Evolutionary conservation across 1,284 basidiomycete species (phyloP).

Genomic region (Cutaneotrichosporon curvatum): DNA sequence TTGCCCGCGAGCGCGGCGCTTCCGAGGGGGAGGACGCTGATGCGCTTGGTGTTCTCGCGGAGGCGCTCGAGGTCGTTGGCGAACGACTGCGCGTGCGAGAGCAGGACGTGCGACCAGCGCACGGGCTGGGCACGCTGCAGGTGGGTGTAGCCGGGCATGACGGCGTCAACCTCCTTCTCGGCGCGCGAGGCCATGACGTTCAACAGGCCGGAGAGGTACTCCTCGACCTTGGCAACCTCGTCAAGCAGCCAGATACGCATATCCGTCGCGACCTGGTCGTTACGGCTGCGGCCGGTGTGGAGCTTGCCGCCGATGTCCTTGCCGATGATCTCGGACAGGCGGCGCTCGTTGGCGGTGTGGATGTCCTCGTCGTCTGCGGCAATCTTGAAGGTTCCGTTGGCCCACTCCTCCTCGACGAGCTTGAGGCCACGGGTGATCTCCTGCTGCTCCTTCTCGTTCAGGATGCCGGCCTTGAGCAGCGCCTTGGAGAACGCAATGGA

Average conservation of each 20-base stretch:
- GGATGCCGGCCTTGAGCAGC: slow-evolving; percentile 67
- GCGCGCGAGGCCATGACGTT: slow-evolving; percentile 84
- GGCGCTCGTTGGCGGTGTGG: slow-evolving; percentile 97
- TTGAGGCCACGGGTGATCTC: slow-evolving; percentile 73
- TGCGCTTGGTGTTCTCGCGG: slow-evolving; percentile 69
- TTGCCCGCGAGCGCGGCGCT: slow-evolving; percentile 94
- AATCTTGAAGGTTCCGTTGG: slow-evolving; percentile 63
- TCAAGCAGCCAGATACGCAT: slow-evolving; percentile 93
- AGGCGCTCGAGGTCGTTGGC: slow-evolving; percentile 79
- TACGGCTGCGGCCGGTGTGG: slow-evolving; percentile 91
- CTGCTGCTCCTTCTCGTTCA: slow-evolving; percentile 65
- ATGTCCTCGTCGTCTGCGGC: slow-evolving; percentile 91
- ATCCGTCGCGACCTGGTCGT: slow-evolving; percentile 97
- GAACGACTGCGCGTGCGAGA: slow-evolving; percentile 92
- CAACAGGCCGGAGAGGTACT: slow-evolving; percentile 69
- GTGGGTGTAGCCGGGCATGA: slow-evolving; percentile 96
- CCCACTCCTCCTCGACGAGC: slow-evolving; percentile 79
- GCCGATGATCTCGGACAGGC: slow-evolving; percentile 87
- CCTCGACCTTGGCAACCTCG: slow-evolving; percentile 64
- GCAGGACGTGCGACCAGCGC: slow-evolving; percentile 92
- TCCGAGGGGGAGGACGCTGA: slow-evolving; percentile 88
- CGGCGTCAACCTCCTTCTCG: slow-evolving; percentile 79
- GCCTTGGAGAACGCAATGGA: slow-evolving; percentile 94
- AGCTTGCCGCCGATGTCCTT: slow-evolving; percentile 76
- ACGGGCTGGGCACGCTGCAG: slow-evolving; percentile 95